Base-by-base conservation (phyloP, 2,329 filamentous ascomycete species). In the Aspergillus sp. region DNA sequence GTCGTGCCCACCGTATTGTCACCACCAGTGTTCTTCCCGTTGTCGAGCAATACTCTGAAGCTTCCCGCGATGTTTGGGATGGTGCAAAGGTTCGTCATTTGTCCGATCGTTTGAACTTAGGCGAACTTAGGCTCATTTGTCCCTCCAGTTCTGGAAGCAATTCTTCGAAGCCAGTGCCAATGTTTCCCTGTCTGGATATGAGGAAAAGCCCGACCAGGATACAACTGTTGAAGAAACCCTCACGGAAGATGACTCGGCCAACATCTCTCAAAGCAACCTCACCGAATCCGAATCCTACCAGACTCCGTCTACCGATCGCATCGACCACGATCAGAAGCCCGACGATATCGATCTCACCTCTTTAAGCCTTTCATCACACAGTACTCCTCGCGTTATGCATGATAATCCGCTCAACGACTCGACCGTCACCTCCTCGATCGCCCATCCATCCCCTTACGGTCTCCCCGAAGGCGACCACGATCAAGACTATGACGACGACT, bases 81-180 rank as follows among this genome's bases (percentile, higher is more conserved):
- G 92, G 93, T 21, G 96, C 93, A 55, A 96, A 96, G 85, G 91
- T 93, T 56, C 27, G 27, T 31, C 27, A 31, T 8, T 9, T 39
- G 69, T 21, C 21, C 21, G 21, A 21, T 21, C 21, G 21, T 21
- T 21, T 21, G 21, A 21, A 21, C 21, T 21, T 21, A 4, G 21
- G 21, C 21, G 21, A 15, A 12, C 17, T 24, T 21, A n/a, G 23
- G n/a, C 17, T 37, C 21, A 39, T 41, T 35, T 40, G 31, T 14
- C 24, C 39, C 27, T 44, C 40, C 69, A 96, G 90, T 99, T 99
- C 77, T 99, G 95, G 95, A 99, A 99, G 77, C 93, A 98, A 80
- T 99, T 99, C 80, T 99, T 99, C 76, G 95, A 99, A 78, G 92
- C 95, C 37, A 96, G 93, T 48, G 95, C 95, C 72, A 98, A 99